Evolutionary conservation across 768 basidiomycete species (phyloP), one percentile per base, ranked within the genome.

Genomic region (Suillus occidentalis): DNA sequence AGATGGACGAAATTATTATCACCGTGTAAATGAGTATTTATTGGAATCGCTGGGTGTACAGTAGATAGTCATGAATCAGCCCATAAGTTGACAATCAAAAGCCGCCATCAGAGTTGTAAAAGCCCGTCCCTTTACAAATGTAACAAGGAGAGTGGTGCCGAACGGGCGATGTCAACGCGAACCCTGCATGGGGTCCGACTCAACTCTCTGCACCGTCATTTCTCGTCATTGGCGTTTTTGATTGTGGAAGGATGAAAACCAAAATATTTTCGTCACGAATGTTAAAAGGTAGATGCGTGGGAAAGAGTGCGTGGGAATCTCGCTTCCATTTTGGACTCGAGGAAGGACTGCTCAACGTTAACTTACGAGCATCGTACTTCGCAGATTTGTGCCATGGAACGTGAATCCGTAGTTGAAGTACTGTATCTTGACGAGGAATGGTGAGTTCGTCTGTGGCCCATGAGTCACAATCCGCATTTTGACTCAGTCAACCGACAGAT

Each of bases 101-200:
- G 63, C 82, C 82, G 82, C 83, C 85, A 70, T 86, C 85, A 82
- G 85, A 85, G 81, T 65, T 59, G 66, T 70, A 64, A 66, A 64
- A 78, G 84, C 85, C 83, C 85, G 85, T 86, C 82, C 85, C 85
- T 86, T 82, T 84, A 67, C 57, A 49, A 67, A 70, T 68, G 78
- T 83, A 86, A 86, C 85, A 86, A 86, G 85, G 79, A 72, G 63
- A 78, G 77, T 76, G 82, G 82, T 83, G 85, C 85, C 85, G 81
- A 85, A 86, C 85, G 84, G 84, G 80, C 85, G 81, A 85, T 83
- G 83, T 86, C 85, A 86, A 76, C 69, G 83, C 80, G 71, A 79
- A 78, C 82, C 79, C 73, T 52, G 67, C 77, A 72, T 68, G 72
- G 79, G 80, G 77, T 77, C 79, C 70, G 67, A 79, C 84, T 86